Evolutionary conservation across 257 asterid species (phyloP).

Genomic region (Henckelia pumila): DNA sequence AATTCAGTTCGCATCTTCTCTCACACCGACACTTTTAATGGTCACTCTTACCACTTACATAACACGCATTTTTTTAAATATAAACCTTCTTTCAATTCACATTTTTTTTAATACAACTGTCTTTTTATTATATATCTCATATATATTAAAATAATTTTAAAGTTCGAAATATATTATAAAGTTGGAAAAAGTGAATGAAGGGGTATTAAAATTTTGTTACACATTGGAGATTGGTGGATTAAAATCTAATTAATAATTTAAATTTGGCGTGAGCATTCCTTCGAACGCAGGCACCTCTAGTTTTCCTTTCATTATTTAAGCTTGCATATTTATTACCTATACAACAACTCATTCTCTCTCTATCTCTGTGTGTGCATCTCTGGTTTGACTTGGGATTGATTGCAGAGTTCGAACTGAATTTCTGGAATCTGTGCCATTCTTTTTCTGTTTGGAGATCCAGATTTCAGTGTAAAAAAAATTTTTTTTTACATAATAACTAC

Average conservation of each 20-base stretch:
- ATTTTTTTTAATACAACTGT: not conserved
- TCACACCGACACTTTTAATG: slow-evolving; percentile 24
- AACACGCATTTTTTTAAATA: not conserved
- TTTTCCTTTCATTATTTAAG: not conserved
- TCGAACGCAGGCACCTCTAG: slow-evolving; percentile 21
- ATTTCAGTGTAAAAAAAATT: slow-evolving; percentile 25
- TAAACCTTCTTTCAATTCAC: slow-evolving; percentile 5
- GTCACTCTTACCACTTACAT: slow-evolving; percentile 30
- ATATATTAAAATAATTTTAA: too few relatives aligned
- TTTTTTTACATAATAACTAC: not conserved
- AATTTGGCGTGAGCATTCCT: slow-evolving; percentile 40
- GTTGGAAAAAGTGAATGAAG: not conserved
- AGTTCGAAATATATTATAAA: too few relatives aligned
- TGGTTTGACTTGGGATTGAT: slow-evolving; percentile 30
- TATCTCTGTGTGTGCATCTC: not conserved
- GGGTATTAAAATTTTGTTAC: not conserved
- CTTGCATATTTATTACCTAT: not conserved
- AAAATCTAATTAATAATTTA: not conserved
- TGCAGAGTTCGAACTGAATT: slow-evolving; percentile 29
- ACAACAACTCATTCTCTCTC: not conserved
- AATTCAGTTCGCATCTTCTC: not conserved
- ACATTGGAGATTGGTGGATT: not conserved
- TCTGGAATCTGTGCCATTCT: slow-evolving; percentile 38
- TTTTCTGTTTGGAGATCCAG: slow-evolving; percentile 45
- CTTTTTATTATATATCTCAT: not conserved